Evolutionary conservation across 116 monocot genomes (phyloP).

Genomic region (Zostera marina): DNA sequence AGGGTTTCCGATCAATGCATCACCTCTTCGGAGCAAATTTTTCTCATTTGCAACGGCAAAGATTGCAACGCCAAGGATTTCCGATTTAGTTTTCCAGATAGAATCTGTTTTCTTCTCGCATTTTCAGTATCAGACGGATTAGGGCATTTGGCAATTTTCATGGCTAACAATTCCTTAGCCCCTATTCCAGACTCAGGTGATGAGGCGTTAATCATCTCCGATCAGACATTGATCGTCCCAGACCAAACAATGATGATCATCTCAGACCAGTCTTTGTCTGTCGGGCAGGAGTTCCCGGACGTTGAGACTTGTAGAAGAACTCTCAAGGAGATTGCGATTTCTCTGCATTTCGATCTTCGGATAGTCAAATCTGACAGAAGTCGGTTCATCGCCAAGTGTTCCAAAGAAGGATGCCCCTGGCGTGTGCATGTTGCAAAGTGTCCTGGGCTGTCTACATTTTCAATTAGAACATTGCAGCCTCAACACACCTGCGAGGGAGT

Average conservation of each 20-base stretch:
- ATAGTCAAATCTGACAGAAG: conserved; percentile 96
- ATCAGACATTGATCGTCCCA: conserved; percentile 19
- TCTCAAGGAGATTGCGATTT: conserved; percentile 84
- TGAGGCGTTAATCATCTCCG: background rate
- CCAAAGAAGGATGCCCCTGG: conserved; percentile 96
- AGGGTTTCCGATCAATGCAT: too few species aligned
- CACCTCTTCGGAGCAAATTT: too few species aligned
- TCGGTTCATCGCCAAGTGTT: conserved; percentile 91
- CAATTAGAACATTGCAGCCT: conserved; percentile 71
- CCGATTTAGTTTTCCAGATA: too few species aligned
- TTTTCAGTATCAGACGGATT: too few species aligned
- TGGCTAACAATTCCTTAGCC: conserved; percentile 4
- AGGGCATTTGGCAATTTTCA: background rate
- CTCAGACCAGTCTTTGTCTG: conserved; percentile 33
- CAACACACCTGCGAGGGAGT: conserved; percentile 93
- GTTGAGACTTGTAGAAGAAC: conserved; percentile 74
- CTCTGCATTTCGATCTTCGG: conserved; percentile 85
- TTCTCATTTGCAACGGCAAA: too few species aligned
- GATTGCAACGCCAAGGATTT: too few species aligned
- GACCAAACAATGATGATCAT: conserved; percentile 27
- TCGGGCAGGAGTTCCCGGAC: conserved; percentile 91
- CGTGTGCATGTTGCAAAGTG: conserved; percentile 92
- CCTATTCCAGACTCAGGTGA: background rate
- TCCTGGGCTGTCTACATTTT: conserved; percentile 75
- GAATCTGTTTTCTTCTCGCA: too few species aligned